Base-by-base conservation (phyloP, 345 rosid species). In the Jatropha curcas region DNA sequence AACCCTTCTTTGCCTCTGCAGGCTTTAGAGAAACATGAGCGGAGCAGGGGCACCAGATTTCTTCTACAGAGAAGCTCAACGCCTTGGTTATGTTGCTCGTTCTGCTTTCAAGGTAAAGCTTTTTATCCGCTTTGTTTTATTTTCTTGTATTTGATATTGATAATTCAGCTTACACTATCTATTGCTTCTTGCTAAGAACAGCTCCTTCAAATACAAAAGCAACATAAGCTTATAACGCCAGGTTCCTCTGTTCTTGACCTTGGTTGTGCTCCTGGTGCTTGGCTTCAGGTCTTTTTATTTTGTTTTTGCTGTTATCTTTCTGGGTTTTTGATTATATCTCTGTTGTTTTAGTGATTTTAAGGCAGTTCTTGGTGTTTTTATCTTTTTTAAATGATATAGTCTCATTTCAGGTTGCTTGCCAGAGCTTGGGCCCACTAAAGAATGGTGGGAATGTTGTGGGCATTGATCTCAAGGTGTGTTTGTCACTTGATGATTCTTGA, bases 191-290 rank as follows among this genome's bases (percentile, higher is more conserved):
- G 33, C 14, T 5, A 41, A 78, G 22, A 67, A 71, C 85, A 95
- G 97, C 88, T 95, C 79, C 92, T 90, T 71, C 99, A 95, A 82
- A 92, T 92, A 65, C 98, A 95, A 76, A 88, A 91, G 62, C 89
- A 90, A 80, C 73, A 89, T 82, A 90, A 89, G 79, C 75, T 95
- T 68, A 90, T 92, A 80, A 85, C 86, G 35, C 87, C 89, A 8
- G 96, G 99, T 2, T 89, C 90, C 73, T 87, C 94, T 62, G 92
- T 95, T 82, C 99, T 95, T 64, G 99, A 92, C 80, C 89, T 95
- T 43, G 97, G 99, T 22, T 95, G 98, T 64, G 99, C 99, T 55
- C 98, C 98, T 59, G 99, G 98, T 82, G 98, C 99, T 68, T 95
- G 99, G 99, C 99, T 95, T 72, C 98, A 94, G 94, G 98, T 94